Evolutionary conservation across 768 basidiomycete genomes (phyloP), one percentile per base, ranked within the genome.

Genomic region (Panus rudis): DNA sequence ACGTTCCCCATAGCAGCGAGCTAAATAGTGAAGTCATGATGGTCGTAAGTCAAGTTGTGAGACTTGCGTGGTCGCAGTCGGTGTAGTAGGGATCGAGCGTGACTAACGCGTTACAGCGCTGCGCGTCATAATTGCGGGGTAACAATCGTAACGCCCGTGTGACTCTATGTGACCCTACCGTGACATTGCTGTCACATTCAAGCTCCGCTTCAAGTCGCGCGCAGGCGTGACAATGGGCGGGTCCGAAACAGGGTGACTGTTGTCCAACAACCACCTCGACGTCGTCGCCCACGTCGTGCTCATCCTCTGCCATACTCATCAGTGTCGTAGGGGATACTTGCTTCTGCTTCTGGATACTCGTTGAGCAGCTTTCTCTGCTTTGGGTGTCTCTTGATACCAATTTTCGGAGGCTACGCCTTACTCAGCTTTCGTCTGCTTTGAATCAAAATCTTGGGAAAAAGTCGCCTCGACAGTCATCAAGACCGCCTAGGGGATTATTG

Each of bases 1-100:
- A 82, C 6, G 79, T 73, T 37, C 87, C 87, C 87, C 86, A 89
- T 16, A 89, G 65, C 76, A 84, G 81, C 45, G 71, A 76, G 49
- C 76, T 74, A 46, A 85, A 47, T 40, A 73, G 73, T 48, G 59
- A 54, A 32, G 79, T 67, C 80, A 83, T 83, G 43, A 42, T 49
- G 22, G n/a, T n/a, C n/a, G 47, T 46, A 21, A 42, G 33, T 33
- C 20, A 43, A 30, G 30, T 31, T 39, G 33, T 42, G 45, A 47
- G 32, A 27, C 24, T 20, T 21, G 37, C 41, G 43, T 43, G 41
- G 45, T 43, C 47, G 49, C 50, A 17, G 51, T 37, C 30, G 42
- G 32, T n/a, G n/a, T n/a, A n/a, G n/a, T n/a, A n/a, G n/a, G n/a
- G n/a, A n/a, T n/a, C n/a, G n/a, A n/a, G n/a, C n/a, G n/a, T n/a